A percentile compares a stretch with the other conserved stretches of the same genome.
phyloP scores from a whole-genome alignment of 2,329 filamentous ascomycete species.

The Colletotrichum truncatum region DNA sequence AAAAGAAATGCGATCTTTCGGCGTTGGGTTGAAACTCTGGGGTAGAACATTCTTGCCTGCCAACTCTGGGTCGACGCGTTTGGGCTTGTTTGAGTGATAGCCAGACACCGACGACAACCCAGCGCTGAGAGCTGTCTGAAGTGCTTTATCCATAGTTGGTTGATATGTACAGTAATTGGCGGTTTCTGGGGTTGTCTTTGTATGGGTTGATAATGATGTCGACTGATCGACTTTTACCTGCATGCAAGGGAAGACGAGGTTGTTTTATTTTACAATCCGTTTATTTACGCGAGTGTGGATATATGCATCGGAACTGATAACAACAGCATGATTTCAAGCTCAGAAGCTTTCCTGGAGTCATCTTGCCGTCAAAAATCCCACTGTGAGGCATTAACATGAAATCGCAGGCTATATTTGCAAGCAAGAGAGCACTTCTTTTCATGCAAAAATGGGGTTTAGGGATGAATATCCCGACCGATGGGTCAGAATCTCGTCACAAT shows the following conservation, averaged over 20 bases:
- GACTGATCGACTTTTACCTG: too few relatives aligned
- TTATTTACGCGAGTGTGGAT: too few relatives aligned
- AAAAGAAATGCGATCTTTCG: not conserved
- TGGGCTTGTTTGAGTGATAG: not conserved
- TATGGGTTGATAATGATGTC: not conserved
- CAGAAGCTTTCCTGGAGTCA: not conserved
- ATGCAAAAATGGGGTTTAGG: not conserved
- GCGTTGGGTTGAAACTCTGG: not conserved
- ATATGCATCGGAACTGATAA: too few relatives aligned
- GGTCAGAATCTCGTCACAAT: not conserved
- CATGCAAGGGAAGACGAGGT: too few relatives aligned
- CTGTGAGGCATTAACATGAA: not conserved
- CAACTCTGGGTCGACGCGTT: not conserved
- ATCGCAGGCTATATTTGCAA: too few relatives aligned
- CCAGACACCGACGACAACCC: not conserved
- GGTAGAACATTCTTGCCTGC: not conserved
- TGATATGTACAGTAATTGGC: not conserved
- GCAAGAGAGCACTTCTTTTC: not conserved
- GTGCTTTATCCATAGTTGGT: not conserved
- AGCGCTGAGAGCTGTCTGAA: not conserved
- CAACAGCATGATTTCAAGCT: not conserved
- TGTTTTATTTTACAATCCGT: too few relatives aligned
- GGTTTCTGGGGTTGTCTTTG: not conserved
- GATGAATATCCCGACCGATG: not conserved
- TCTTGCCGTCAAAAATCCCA: not conserved